Evolutionary conservation across 148 eudicot genomes (phyloP).

Genomic region (Rhododendron molle): DNA sequence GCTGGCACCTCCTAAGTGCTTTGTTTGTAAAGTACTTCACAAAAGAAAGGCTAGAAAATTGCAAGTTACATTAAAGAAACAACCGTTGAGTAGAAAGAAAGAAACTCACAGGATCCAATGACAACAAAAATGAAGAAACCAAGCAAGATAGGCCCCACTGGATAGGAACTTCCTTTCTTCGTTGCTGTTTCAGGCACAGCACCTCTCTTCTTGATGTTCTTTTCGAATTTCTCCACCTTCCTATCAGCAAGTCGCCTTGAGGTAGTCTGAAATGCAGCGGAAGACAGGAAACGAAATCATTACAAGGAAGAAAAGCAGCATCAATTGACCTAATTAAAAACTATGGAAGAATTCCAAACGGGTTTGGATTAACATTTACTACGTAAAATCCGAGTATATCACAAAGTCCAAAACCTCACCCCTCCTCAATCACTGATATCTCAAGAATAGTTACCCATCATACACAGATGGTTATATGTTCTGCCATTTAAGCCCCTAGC

Average conservation of each 20-base stretch:
- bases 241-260: constrained; percentile 58
- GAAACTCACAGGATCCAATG: constrained; percentile 56
- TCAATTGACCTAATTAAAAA: neutral
- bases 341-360: neutral
- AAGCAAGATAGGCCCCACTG: constrained; percentile 55
- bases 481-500: neutral
- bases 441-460: too few relatives aligned
- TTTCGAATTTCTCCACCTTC: constrained; percentile 55
- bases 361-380: neutral
- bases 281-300: neutral
- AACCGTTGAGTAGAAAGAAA: neutral
- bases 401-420: neutral
- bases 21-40: neutral
- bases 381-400: neutral
- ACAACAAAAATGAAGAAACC: constrained; percentile 68
- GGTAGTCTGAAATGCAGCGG: constrained; percentile 38
- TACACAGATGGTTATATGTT: neutral
- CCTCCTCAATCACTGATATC: neutral
- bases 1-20: neutral
- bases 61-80: neutral
- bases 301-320: neutral
- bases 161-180: constrained; percentile 50
- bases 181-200: constrained; percentile 34
- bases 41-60: neutral
- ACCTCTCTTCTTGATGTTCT: constrained; percentile 56